These are phyloP conservation scores for Glutinoglossum americanum DNA, from an alignment of 495 filamentous ascomycete genomes.

Conservation along the genomic window DNA sequence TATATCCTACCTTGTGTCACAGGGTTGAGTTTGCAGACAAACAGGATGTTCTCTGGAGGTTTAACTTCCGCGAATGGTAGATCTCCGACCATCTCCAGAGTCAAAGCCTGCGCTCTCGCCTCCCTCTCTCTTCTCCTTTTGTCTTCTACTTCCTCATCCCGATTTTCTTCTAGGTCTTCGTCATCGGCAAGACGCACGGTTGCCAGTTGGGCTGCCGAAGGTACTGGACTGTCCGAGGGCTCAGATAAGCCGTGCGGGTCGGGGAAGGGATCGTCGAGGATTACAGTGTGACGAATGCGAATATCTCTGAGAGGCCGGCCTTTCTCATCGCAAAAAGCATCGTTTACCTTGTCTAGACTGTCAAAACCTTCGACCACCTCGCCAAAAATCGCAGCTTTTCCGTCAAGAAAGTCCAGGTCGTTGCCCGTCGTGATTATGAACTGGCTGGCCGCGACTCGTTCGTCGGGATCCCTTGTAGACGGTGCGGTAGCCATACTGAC, in stretches of 20 bases:
- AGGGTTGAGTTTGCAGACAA: constrained; percentile 96
- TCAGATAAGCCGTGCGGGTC: constrained; percentile 57
- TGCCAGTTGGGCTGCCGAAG: constrained; percentile 64
- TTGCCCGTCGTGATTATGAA: constrained; percentile 81
- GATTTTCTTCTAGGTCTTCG: constrained; percentile 54
- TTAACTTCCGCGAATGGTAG: constrained; percentile 96
- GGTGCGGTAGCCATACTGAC: constrained; percentile 87
- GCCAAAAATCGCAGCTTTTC: constrained; percentile 82
- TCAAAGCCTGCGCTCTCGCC: constrained; percentile 82
- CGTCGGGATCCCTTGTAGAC: constrained; percentile 54
- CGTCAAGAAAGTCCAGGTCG: constrained; percentile 70
- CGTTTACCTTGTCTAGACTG: constrained; percentile 79
- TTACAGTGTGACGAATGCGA: constrained; percentile 70
- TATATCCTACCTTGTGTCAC: constrained; percentile 68
- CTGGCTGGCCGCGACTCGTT: constrained; percentile 62
- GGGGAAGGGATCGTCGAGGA: constrained; percentile 74
- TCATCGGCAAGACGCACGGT: constrained; percentile 84
- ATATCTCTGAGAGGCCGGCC: constrained; percentile 79
- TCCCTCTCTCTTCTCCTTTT: constrained; percentile 69
- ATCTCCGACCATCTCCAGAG: constrained; percentile 94
- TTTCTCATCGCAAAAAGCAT: constrained; percentile 61
- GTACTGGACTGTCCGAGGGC: constrained; percentile 60
- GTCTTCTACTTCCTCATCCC: constrained; percentile 59
- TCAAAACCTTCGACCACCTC: constrained; percentile 90
- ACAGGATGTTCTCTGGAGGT: constrained; percentile 89